Percentiles rank a stretch among this genome's conserved stretches.
Evolutionary conservation across 805 yeast genomes (phyloP).

Genomic region (Millerozyma miso): DNA sequence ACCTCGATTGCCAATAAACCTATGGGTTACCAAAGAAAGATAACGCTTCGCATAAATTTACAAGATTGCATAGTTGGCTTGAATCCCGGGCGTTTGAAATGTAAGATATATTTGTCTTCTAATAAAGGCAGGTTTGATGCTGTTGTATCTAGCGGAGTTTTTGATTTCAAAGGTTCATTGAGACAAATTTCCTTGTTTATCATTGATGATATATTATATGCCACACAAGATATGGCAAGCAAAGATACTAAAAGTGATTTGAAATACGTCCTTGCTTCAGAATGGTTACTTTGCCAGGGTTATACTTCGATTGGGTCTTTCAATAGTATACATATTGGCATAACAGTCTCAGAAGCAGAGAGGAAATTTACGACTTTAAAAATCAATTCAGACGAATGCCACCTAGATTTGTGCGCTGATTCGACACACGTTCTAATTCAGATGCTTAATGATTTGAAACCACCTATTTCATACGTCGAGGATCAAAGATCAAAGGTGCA

Average conservation of each 20-base stretch:
- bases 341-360: constrained; percentile 20
- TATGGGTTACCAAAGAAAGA: constrained; percentile 5
- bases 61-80: constrained; percentile 59
- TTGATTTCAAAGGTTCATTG: constrained; percentile 41
- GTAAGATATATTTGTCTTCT: constrained; percentile 51
- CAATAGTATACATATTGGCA: constrained; percentile 34
- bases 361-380: constrained; percentile 39
- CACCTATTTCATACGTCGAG: constrained; percentile 57
- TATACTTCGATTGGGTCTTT: constrained; percentile 49
- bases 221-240: not conserved
- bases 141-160: constrained; percentile 26
- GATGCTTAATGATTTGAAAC: constrained; percentile 64
- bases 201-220: constrained; percentile 52
- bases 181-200: constrained; percentile 49
- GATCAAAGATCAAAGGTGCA: constrained; percentile 53
- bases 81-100: constrained; percentile 54
- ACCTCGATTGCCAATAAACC: constrained; percentile 5
- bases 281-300: constrained; percentile 44
- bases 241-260: not conserved
- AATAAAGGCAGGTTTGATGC: constrained; percentile 54
- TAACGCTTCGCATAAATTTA: constrained; percentile 32
- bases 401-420: constrained; percentile 72
- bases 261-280: constrained; percentile 25
- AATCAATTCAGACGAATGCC: constrained; percentile 44
- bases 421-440: constrained; percentile 72